These are phyloP conservation scores for Quercus agrifolia DNA, from an alignment of 306 rosid species.

Conservation along the genomic window DNA sequence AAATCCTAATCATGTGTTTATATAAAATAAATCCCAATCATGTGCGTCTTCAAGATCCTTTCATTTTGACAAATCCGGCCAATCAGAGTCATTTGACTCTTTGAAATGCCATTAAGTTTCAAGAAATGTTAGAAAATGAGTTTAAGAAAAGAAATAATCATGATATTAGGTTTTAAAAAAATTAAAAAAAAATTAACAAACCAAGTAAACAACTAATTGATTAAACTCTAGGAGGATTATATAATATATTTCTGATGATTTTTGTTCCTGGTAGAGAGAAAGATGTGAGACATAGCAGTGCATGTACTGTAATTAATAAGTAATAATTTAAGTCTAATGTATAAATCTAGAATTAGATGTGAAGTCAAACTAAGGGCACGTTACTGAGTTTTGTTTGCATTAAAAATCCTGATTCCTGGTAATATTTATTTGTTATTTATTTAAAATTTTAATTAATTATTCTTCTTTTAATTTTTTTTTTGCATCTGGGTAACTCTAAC, in stretches of 20 bases:
- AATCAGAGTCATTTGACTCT: neutral
- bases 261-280: neutral
- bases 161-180: neutral
- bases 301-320: too few relatives aligned
- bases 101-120: neutral
- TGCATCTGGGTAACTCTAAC: too few relatives aligned
- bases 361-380: neutral
- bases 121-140: neutral
- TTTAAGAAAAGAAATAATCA: neutral
- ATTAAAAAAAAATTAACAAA: too few relatives aligned
- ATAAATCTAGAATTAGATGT: neutral
- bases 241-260: neutral
- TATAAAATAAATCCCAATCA: too few relatives aligned
- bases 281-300: too few relatives aligned
- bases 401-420: neutral
- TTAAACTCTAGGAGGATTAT: neutral
- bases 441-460: too few relatives aligned
- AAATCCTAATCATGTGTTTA: too few relatives aligned
- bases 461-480: too few relatives aligned
- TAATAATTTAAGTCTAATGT: neutral
- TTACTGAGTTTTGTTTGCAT: neutral
- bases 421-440: too few relatives aligned
- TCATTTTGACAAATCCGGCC: neutral
- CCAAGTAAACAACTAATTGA: neutral
- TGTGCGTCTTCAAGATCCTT: too few relatives aligned